phyloP scores from a whole-genome alignment of 805 yeast genomes.

The Kodamaea lidongshanica region DNA sequence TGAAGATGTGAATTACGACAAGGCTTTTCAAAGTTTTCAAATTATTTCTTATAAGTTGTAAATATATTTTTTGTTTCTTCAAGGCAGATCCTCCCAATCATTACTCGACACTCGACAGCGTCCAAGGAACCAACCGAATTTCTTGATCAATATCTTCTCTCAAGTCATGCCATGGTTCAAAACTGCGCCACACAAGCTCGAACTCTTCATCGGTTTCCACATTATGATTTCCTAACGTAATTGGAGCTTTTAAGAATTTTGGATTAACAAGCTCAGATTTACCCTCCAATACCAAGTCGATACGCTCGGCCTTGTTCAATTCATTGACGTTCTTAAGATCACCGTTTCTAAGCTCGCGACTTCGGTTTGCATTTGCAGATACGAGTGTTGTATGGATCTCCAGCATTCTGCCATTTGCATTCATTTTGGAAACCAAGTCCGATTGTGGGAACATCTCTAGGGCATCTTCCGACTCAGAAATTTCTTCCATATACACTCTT shows the following conservation, averaged over 20 bases:
- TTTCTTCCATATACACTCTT: constrained; percentile 2
- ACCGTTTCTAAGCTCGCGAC: constrained; percentile 15
- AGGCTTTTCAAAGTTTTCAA: too few relatives aligned
- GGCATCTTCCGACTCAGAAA: constrained; percentile 1
- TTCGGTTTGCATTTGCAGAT: constrained; percentile 18
- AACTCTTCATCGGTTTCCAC: constrained; percentile 38
- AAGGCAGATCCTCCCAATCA: too few relatives aligned
- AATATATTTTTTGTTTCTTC: too few relatives aligned
- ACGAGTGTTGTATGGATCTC: constrained; percentile 26
- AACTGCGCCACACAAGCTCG: constrained; percentile 37
- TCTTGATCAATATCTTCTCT: constrained; percentile 34
- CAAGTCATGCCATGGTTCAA: constrained; percentile 43
- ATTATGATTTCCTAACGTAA: constrained; percentile 30
- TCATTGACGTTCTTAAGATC: constrained; percentile 30
- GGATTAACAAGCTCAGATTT: constrained; percentile 20
- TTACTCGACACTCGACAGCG: too few relatives aligned
- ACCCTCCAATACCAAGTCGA: constrained; percentile 31
- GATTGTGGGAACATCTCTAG: neutral
- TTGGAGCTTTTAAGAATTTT: constrained; percentile 29
- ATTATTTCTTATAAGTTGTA: too few relatives aligned
- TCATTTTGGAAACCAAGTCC: constrained; percentile 10
- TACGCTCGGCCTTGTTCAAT: constrained; percentile 30
- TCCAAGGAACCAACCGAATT: constrained; percentile 35
- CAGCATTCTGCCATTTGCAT: constrained; percentile 19
- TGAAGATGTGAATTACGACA: too few relatives aligned